Evolutionary conservation across 1,139 yeast genomes (phyloP).

Genomic region (Casaregolazyma lundiana): DNA sequence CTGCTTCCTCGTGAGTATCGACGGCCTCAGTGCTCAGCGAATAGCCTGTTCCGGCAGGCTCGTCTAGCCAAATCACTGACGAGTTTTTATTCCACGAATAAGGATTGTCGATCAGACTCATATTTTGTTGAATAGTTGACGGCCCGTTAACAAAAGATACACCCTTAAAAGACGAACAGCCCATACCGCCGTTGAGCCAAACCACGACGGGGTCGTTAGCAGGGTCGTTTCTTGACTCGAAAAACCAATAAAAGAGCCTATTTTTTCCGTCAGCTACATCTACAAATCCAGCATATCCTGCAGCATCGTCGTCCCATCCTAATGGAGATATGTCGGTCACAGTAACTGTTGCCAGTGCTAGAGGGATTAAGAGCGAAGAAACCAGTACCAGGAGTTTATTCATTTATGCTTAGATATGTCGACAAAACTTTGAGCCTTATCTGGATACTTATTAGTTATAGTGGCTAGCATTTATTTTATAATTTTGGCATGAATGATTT

Average conservation of each 20-base stretch:
- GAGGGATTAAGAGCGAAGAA: not conserved
- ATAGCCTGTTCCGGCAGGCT: slow-evolving; percentile 66
- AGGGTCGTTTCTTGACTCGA: slow-evolving; percentile 65
- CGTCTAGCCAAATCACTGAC: slow-evolving; percentile 56
- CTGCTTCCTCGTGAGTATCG: slow-evolving; percentile 55
- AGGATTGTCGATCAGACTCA: slow-evolving; percentile 39
- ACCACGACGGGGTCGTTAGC: slow-evolving; percentile 55
- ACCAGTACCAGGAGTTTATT: not conserved
- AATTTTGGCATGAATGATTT: not conserved
- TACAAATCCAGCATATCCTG: slow-evolving; percentile 66
- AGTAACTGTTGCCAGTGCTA: not conserved
- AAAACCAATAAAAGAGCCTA: slow-evolving; percentile 72
- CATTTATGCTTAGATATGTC: not conserved
- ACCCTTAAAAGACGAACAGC: slow-evolving; percentile 66
- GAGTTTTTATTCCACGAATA: slow-evolving; percentile 61
- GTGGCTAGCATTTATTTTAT: not conserved
- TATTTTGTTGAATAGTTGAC: slow-evolving; percentile 39
- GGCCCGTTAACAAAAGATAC: slow-evolving; percentile 64
- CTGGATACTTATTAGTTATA: not conserved
- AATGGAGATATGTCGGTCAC: slow-evolving; percentile 13
- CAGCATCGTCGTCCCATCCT: slow-evolving; percentile 34
- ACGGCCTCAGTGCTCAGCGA: slow-evolving; percentile 51
- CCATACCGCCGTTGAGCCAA: slow-evolving; percentile 75
- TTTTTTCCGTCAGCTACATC: slow-evolving; percentile 77
- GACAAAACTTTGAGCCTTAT: not conserved